phyloP scores from a whole-genome alignment of 495 filamentous ascomycete species.

The Aspergillus hancockii region DNA sequence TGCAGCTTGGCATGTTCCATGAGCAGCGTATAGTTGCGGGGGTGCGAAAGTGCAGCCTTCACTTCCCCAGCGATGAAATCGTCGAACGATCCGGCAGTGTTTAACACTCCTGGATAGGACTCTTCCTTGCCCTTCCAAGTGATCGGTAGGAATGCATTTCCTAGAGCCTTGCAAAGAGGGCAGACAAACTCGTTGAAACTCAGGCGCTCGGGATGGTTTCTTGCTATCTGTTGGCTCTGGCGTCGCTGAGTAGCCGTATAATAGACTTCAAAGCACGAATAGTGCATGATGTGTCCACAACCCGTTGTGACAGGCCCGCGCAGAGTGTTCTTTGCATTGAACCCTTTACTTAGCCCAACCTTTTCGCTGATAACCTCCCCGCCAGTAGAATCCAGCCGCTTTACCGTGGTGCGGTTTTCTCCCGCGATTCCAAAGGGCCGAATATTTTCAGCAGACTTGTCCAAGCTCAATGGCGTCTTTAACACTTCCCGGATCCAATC shows the following conservation, averaged over 20 bases:
- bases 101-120: conserved; percentile 67
- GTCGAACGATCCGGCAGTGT: conserved; percentile 59
- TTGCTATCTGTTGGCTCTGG: conserved; percentile 87
- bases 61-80: conserved; percentile 48
- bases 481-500: conserved; percentile 84
- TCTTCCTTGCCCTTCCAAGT: conserved; percentile 94
- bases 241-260: conserved; percentile 76
- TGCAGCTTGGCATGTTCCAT: conserved; percentile 42
- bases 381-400: conserved; percentile 72
- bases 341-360: conserved; percentile 86
- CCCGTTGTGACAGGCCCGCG: conserved; percentile 85
- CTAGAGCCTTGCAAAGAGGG: conserved; percentile 95
- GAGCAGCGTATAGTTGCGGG: conserved; percentile 38
- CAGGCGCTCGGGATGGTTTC: conserved; percentile 83
- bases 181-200: conserved; percentile 87
- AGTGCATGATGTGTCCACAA: conserved; percentile 99
- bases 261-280: conserved; percentile 90
- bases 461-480: conserved; percentile 74
- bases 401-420: conserved; percentile 76
- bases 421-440: conserved; percentile 89
- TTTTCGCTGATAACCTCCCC: conserved; percentile 69
- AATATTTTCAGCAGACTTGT: conserved; percentile 76
- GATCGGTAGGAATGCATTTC: conserved; percentile 93
- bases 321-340: conserved; percentile 63
- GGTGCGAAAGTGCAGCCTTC: conserved; percentile 33